Base-by-base conservation (phyloP, 306 rosid species). In the Oemleria cerasiformis region DNA sequence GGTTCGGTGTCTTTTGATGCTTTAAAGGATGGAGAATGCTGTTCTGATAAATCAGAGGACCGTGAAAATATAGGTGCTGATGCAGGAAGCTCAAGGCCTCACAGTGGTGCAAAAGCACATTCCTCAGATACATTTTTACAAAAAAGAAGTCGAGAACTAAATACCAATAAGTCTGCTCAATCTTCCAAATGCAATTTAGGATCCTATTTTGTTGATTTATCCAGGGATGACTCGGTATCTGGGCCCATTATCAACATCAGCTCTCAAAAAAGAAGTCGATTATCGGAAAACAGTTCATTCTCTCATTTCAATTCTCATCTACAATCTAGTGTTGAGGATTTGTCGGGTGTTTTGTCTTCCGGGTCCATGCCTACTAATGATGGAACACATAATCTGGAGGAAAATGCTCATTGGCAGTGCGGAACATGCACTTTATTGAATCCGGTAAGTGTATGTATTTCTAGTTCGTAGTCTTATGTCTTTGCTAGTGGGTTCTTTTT, bases 371-470 rank as follows among this genome's bases (percentile, higher is more conserved):
- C 73, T 69, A 67, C 54, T 44, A 68, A 30, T 58, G 54, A 77
- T 74, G 64, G 73, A 53, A 53, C 70, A 42, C 75, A 55, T 65
- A 67, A 68, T 68, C 73, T 68, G 3, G 85, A 70, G 66, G 86
- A 87, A 84, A 63, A 65, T 81, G 80, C 79, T 70, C 74, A 65
- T 88, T 93, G 98, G 98, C 85, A 83, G 70, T 93, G 98, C 55
- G 75, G 66, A 54, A 81, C 63, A 39, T 93, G 98, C 93, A 93
- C 98, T 71, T 81, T 93, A 44, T 75, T 91, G 75, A 93, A 93
- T 82, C 85, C 80, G 5, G 98, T 91, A 87, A 81, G 92, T 77
- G 50, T 77, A 49, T 60, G 16, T 50, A 70, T 61, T 56, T 69
- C 12, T 63, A 38, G 15, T 19, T 50, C 14, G 53, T 63, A 63